Evolutionary conservation across 2,329 filamentous ascomycete genomes (phyloP).

Genomic region (Penicillium thymicola): DNA sequence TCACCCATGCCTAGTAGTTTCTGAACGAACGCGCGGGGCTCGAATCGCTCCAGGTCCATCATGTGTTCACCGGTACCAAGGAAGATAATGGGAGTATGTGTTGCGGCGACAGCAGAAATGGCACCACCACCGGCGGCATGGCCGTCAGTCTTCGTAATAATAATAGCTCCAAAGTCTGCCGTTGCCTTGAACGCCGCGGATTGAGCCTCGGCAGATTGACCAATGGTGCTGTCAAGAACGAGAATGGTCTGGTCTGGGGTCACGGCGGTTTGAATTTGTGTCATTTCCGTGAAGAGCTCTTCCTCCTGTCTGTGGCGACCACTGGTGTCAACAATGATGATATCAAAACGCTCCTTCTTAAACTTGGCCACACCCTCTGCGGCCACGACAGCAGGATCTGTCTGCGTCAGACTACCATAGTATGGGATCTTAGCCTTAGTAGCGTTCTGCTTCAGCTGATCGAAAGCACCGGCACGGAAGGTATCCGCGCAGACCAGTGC

Average conservation of each 20-base stretch:
- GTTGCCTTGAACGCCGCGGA: conserved; percentile 96
- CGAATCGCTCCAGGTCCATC: conserved; percentile 89
- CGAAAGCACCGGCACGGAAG: conserved; percentile 96
- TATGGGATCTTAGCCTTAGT: conserved; percentile 99
- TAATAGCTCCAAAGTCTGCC: conserved; percentile 95
- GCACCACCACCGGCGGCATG: conserved; percentile 94
- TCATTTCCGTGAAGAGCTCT: conserved; percentile 95
- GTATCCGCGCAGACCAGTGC: conserved; percentile 97
- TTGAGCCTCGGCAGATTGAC: conserved; percentile 91
- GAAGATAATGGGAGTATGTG: conserved; percentile 94
- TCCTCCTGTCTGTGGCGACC: conserved; percentile 93
- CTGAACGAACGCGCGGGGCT: conserved; percentile 86
- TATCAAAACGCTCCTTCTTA: conserved; percentile 96
- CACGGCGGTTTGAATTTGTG: conserved; percentile 89
- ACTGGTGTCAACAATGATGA: conserved; percentile 97
- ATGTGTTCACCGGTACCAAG: conserved; percentile 97
- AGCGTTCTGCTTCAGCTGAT: conserved; percentile 97
- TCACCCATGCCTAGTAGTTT: conserved; percentile 97
- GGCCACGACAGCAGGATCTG: conserved; percentile 88
- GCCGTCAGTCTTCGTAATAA: conserved; percentile 98
- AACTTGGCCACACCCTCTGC: conserved; percentile 97
- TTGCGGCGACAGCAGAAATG: conserved; percentile 94
- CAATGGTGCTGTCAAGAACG: conserved; percentile 94
- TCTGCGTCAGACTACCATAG: conserved; percentile 94
- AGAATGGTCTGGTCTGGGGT: conserved; percentile 96